Evolutionary conservation across 257 asterid genomes (phyloP), one percentile per base, ranked within the genome.

Genomic region (Vinca minor): DNA sequence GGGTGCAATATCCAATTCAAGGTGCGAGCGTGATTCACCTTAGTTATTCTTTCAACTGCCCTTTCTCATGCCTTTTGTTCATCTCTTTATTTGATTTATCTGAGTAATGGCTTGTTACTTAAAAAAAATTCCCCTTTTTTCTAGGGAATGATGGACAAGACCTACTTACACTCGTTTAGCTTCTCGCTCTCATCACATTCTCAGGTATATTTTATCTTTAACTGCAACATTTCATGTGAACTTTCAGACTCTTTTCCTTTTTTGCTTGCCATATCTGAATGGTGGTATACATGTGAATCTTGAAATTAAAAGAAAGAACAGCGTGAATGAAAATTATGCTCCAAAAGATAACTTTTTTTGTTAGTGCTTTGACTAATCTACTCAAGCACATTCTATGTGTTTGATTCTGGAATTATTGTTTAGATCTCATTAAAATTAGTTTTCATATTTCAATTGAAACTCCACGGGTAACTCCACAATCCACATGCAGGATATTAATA

Each of bases 71-170:
- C 38, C 21, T 14, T 29, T 61, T 26, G 44, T 46, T 60, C 18
- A 34, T 17, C 25, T 17, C 1, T 49, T 39, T 32, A 18, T 0
- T 18, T 46, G 34, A 8, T 52, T 8, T 9, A 11, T 25, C 15
- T 20, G 47, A 15, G 7, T n/a, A 25, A 21, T 31, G 17, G 36
- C 52, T 4, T 35, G 17, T 62, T 38, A 11, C 20, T 17, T 49
- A 14, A 42, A 54, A 21, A 47, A 31, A 9, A 26, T 4, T 34
- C 1, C 10, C 44, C n/a, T 44, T 25, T n/a, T 70, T 44, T 35
- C 5, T 21, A 79, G 84, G 79, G 82, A 39, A 21, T 62, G 59
- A 26, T 55, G 61, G 71, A 67, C 25, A 79, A 67, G 73, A 54
- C 56, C 46, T 76, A 38, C 4, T 21, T 60, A 45, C 65, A 64